Evolutionary conservation across 2,329 filamentous ascomycete species (phyloP).

Genomic region (Kalaharituber pfeilii): DNA sequence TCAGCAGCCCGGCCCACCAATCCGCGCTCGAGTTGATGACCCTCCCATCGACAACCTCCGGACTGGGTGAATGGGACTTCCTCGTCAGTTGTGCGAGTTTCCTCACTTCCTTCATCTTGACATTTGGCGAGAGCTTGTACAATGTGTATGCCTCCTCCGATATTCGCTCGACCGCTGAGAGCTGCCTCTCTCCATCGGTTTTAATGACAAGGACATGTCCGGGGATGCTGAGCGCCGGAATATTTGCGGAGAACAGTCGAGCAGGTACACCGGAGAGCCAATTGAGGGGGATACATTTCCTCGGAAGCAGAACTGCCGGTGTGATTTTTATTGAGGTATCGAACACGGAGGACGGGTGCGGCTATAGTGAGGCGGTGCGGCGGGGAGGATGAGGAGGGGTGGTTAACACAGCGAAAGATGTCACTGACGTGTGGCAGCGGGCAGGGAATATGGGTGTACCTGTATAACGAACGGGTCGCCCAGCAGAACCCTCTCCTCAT

Average conservation of each 20-base stretch:
- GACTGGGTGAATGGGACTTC: slow-evolving; percentile 9
- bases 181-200: slow-evolving; percentile 36
- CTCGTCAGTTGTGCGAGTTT: slow-evolving; percentile 27
- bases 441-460: slow-evolving; percentile 16
- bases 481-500: slow-evolving; percentile 22
- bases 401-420: no score
- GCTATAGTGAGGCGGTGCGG: slow-evolving; percentile 4
- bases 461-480: slow-evolving; percentile 25
- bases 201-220: slow-evolving; percentile 43
- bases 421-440: background rate
- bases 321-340: slow-evolving; percentile 26
- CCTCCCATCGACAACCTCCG: slow-evolving; percentile 5
- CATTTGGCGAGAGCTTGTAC: slow-evolving; percentile 51
- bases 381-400: background rate
- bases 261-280: slow-evolving; percentile 36
- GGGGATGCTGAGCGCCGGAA: slow-evolving; percentile 42
- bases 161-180: slow-evolving; percentile 51
- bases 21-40: slow-evolving; percentile 5
- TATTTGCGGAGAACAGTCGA: slow-evolving; percentile 46
- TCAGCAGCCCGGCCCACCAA: slow-evolving; percentile 12
- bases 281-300: slow-evolving; percentile 38
- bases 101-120: slow-evolving; percentile 40
- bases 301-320: slow-evolving; percentile 41
- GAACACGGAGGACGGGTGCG: slow-evolving; percentile 25
- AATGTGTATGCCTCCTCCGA: slow-evolving; percentile 44